Percentiles rank a stretch among this genome's conserved stretches.
phyloP scores from a whole-genome alignment of 2,329 filamentous ascomycete genomes.

The Talaromyces rugulosus region DNA sequence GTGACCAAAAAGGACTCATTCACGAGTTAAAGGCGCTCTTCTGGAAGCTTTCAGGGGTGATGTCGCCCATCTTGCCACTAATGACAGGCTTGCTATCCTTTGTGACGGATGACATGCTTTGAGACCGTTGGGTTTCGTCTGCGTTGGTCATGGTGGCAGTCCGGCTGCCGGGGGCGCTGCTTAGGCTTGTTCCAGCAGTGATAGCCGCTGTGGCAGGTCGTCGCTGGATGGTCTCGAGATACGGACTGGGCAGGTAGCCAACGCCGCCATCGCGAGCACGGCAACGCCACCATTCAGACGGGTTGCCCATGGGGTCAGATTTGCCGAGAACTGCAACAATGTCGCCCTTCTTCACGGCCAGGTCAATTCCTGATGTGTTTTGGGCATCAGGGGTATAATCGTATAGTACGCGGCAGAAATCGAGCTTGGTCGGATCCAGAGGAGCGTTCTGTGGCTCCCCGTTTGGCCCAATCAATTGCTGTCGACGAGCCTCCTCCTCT shows the following conservation, averaged over 20 bases:
- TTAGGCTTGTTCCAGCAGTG: constrained; percentile 34
- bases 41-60: constrained; percentile 66
- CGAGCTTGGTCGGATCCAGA: constrained; percentile 83
- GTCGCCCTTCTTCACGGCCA: constrained; percentile 91
- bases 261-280: constrained; percentile 82
- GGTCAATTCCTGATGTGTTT: constrained; percentile 67
- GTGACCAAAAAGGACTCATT: not conserved
- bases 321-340: constrained; percentile 92
- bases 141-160: constrained; percentile 51
- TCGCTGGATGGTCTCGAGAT: constrained; percentile 71
- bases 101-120: constrained; percentile 28
- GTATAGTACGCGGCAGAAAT: constrained; percentile 92
- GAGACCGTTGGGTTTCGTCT: constrained; percentile 20
- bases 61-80: constrained; percentile 59
- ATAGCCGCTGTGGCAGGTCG: constrained; percentile 43
- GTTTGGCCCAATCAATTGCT: constrained; percentile 50
- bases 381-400: constrained; percentile 81
- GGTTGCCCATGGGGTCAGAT: constrained; percentile 83
- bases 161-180: constrained; percentile 35
- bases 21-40: constrained; percentile 59
- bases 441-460: constrained; percentile 44
- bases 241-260: constrained; percentile 87
- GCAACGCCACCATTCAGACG: constrained; percentile 97
- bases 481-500: constrained; percentile 65
- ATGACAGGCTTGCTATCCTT: constrained; percentile 42